A percentile compares a stretch with the other conserved stretches of the same genome.
phyloP scores from a whole-genome alignment of 2,329 filamentous ascomycete species.

The Scedosporium apiospermum region DNA sequence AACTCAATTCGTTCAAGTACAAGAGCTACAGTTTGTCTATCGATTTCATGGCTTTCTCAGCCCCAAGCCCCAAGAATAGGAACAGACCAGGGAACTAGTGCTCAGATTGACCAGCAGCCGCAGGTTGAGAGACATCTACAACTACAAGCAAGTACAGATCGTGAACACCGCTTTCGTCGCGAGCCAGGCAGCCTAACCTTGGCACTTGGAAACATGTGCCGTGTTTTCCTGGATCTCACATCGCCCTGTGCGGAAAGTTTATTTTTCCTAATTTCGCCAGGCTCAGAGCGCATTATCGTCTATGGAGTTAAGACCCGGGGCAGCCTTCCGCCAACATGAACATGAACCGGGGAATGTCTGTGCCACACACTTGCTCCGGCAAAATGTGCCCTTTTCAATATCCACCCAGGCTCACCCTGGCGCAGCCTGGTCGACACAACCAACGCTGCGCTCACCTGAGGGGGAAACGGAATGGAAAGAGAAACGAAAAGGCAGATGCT shows the following conservation, averaged over 20 bases:
- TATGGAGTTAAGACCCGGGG: neutral
- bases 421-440: neutral
- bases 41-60: neutral
- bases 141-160: no score
- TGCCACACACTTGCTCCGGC: neutral
- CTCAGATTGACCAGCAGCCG: neutral
- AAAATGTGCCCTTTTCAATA: neutral
- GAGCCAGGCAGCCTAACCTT: neutral
- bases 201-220: neutral
- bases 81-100: neutral
- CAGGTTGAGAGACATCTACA: neutral
- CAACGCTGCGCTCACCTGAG: neutral
- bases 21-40: neutral
- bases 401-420: neutral
- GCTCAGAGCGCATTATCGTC: neutral
- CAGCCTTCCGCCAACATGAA: neutral
- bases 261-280: neutral
- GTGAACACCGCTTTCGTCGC: no score
- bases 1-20: neutral
- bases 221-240: neutral
- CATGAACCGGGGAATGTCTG: neutral
- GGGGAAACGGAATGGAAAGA: neutral
- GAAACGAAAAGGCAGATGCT: neutral
- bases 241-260: neutral
- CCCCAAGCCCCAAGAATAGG: neutral